These are phyloP conservation scores for Mayamaea pseudoterrestris DNA, from an alignment of 108 stramenopile species.

Conservation along the genomic window DNA sequence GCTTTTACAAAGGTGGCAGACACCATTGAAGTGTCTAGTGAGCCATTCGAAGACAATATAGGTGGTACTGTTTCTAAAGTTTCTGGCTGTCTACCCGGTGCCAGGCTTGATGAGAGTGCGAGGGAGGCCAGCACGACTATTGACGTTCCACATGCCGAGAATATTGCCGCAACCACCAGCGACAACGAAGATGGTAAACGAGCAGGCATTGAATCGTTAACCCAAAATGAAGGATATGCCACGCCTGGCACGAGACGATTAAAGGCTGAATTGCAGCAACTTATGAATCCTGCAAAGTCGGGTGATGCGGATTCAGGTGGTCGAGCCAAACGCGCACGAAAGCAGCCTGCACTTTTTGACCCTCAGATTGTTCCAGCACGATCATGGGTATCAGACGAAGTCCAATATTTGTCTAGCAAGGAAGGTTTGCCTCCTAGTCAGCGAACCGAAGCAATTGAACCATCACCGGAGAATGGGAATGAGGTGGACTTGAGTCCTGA, in stretches of 20 bases:
- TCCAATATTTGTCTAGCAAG: not conserved
- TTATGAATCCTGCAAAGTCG: not conserved
- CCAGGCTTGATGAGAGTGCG: too few relatives aligned
- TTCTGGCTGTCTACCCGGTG: too few relatives aligned
- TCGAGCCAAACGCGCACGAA: constrained; percentile 9
- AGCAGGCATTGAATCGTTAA: not conserved
- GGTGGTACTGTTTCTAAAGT: too few relatives aligned
- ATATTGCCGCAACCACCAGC: too few relatives aligned
- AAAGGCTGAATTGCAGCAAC: too few relatives aligned
- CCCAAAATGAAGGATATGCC: not conserved
- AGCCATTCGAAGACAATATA: too few relatives aligned
- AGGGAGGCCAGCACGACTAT: too few relatives aligned
- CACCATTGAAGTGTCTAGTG: too few relatives aligned
- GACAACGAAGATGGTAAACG: not conserved
- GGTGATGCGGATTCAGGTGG: not conserved
- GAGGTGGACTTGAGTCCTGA: not conserved
- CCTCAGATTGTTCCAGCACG: constrained; percentile 38
- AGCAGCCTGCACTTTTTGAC: constrained; percentile 34
- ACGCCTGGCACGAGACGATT: not conserved
- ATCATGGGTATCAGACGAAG: constrained; percentile 40
- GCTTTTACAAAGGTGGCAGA: too few relatives aligned
- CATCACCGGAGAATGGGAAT: not conserved
- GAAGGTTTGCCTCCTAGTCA: too few relatives aligned
- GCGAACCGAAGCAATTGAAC: too few relatives aligned
- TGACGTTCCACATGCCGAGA: too few relatives aligned